Percentiles rank a stretch among this genome's conserved stretches.
phyloP scores from a whole-genome alignment of 495 filamentous ascomycete species.

The Lentithecium fluviatile region DNA sequence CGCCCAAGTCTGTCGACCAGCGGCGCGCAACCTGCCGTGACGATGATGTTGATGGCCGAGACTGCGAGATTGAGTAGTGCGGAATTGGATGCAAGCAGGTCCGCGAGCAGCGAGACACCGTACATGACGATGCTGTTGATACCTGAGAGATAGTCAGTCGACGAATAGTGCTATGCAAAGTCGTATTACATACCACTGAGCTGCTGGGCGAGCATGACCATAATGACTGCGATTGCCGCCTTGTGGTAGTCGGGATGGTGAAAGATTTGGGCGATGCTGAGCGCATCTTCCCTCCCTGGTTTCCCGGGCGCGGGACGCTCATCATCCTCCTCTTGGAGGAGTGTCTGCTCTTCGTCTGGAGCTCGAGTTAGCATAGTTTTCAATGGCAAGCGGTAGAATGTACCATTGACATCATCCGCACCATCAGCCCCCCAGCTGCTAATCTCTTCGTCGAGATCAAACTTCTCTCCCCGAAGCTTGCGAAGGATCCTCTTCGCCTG shows the following conservation, averaged over 20 bases:
- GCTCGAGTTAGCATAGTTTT: conserved; percentile 13
- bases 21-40: conserved; percentile 75
- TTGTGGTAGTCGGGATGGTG: conserved; percentile 65
- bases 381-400: not conserved
- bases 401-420: conserved; percentile 32
- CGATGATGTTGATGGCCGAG: conserved; percentile 79
- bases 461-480: conserved; percentile 67
- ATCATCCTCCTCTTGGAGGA: conserved; percentile 38
- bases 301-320: conserved; percentile 26
- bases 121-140: conserved; percentile 99
- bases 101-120: conserved; percentile 79
- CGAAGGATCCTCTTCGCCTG: conserved; percentile 66
- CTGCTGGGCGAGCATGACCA: conserved; percentile 91
- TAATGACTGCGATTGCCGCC: conserved; percentile 79
- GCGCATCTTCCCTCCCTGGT: conserved; percentile 42
- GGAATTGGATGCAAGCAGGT: conserved; percentile 72
- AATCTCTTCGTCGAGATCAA: conserved; percentile 73
- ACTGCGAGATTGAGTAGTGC: conserved; percentile 80
- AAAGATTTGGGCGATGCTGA: conserved; percentile 68
- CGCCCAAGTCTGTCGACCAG: conserved; percentile 84
- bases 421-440: conserved; percentile 48
- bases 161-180: not conserved
- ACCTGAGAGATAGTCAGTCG: conserved; percentile 48
- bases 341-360: conserved; percentile 43
- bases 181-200: conserved; percentile 49